Conservation (phyloP, 495 filamentous ascomycete species). For the Xanthoparmelia taractica region DNA sequence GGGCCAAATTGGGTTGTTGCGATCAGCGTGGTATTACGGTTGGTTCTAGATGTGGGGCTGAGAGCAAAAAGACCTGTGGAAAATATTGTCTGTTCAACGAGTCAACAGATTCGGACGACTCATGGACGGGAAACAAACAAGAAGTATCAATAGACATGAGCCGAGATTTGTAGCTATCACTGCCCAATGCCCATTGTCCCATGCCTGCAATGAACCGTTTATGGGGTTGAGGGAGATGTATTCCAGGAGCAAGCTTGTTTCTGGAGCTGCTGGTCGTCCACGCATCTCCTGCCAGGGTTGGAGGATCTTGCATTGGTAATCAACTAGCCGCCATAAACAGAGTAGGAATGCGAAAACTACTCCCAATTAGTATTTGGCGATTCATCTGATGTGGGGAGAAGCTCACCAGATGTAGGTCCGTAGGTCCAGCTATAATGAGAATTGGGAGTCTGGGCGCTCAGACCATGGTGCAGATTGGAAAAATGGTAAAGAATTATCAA, state of each 20-base stretch:
- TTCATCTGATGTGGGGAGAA: neutral
- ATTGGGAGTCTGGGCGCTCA: neutral
- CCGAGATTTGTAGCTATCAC: neutral
- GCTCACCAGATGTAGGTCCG: neutral
- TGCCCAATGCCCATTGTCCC: neutral
- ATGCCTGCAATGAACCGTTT: neutral
- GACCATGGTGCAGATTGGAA: neutral
- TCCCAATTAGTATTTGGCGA: neutral
- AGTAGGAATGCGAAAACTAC: neutral
- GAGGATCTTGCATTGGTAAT: constrained; percentile 1
- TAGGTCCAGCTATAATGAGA: neutral
- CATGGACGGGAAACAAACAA: neutral
- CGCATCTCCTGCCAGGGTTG: constrained; percentile 3
- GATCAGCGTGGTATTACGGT: neutral
- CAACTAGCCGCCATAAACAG: neutral
- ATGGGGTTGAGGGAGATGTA: neutral
- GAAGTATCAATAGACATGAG: neutral
- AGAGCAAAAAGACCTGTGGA: neutral
- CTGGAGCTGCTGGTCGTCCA: neutral
- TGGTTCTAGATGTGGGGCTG: neutral
- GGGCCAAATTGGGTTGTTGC: neutral
- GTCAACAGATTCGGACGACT: neutral
- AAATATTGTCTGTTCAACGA: neutral
- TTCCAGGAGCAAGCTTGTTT: neutral
- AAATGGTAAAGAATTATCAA: neutral